Percentiles rank a stretch among this genome's conserved stretches.
Conservation (phyloP, 176 grass and related monocot species). For the Eragrostis nindensis region DNA sequence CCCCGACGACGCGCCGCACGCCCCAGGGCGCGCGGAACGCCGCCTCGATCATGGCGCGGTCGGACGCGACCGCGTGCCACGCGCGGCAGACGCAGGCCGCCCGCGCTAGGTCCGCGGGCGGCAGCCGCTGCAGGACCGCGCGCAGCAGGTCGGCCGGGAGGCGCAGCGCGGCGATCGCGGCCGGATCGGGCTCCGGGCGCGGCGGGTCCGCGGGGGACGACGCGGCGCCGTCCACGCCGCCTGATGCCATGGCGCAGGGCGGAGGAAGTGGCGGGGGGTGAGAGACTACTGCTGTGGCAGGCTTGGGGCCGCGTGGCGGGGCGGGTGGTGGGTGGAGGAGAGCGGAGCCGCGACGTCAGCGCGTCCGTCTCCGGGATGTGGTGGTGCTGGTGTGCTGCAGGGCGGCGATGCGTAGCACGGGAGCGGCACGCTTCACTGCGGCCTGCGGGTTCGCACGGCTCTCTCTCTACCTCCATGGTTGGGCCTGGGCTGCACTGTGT, state of each 20-base stretch:
- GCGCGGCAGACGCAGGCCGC: conserved; percentile 85
- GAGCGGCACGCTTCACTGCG: background rate
- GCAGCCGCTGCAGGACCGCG: conserved; percentile 64
- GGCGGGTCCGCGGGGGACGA: background rate
- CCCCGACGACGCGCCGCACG: conserved; percentile 63
- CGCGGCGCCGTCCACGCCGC: conserved; percentile 32
- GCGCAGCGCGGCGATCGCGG: conserved; percentile 28
- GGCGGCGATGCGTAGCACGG: conserved; percentile 13
- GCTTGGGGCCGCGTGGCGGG: background rate
- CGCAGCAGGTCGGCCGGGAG: conserved; percentile 72
- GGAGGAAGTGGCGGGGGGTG: background rate
- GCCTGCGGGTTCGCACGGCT: no score
- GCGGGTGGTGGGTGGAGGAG: background rate
- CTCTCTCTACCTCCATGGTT: background rate
- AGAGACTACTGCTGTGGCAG: background rate
- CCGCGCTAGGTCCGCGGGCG: conserved; percentile 68
- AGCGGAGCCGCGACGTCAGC: conserved; percentile 7
- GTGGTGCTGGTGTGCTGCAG: no score
- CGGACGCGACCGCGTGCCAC: conserved; percentile 70
- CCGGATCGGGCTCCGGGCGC: background rate
- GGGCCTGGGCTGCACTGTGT: background rate
- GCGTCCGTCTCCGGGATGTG: background rate
- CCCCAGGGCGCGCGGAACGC: conserved; percentile 77
- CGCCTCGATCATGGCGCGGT: conserved; percentile 65
- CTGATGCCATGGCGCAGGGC: conserved; percentile 42